A percentile compares a stretch with the other conserved stretches of the same genome.
These are phyloP conservation scores for Boletus sp. DNA, from an alignment of 768 basidiomycete genomes.

Conservation along the genomic window DNA sequence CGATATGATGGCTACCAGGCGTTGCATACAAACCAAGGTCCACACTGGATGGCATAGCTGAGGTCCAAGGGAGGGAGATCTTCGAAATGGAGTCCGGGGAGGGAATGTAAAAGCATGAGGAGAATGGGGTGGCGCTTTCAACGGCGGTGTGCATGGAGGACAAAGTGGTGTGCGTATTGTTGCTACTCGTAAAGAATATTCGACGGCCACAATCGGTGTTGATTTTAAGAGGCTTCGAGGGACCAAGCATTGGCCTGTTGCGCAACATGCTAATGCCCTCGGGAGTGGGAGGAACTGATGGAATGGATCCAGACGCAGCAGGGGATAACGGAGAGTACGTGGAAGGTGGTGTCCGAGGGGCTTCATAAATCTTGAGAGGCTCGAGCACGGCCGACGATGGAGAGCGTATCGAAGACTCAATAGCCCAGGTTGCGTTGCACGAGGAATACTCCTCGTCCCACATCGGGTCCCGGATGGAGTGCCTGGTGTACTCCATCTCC, in stretches of 20 bases:
- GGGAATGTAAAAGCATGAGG: slow-evolving; percentile 54
- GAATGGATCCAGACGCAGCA: slow-evolving; percentile 35
- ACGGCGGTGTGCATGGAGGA: slow-evolving; percentile 79
- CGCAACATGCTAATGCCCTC: slow-evolving; percentile 46
- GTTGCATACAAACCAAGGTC: slow-evolving; percentile 40
- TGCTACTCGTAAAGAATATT: slow-evolving; percentile 39
- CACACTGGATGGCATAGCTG: slow-evolving; percentile 39
- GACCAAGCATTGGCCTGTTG: slow-evolving; percentile 33
- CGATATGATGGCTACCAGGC: slow-evolving; percentile 49
- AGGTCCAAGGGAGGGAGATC: slow-evolving; percentile 34
- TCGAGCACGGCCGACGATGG: slow-evolving; percentile 37
- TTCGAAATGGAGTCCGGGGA: slow-evolving; percentile 43
- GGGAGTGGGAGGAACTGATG: slow-evolving; percentile 59
- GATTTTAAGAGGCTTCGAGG: slow-evolving; percentile 52
- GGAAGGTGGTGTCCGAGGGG: slow-evolving; percentile 49
- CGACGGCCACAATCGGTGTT: slow-evolving; percentile 48
- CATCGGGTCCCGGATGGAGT: slow-evolving; percentile 28
- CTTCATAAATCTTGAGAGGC: slow-evolving; percentile 43
- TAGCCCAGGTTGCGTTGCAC: slow-evolving; percentile 55
- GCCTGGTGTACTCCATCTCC: slow-evolving; percentile 35
- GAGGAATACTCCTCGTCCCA: slow-evolving; percentile 40
- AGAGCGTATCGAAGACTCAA: slow-evolving; percentile 51
- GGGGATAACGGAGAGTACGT: slow-evolving; percentile 50
- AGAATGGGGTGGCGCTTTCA: slow-evolving; percentile 56
- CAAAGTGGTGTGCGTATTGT: slow-evolving; percentile 43